Evolutionary conservation across 495 filamentous ascomycete genomes (phyloP).

Genomic region (Penicillium manginii): DNA sequence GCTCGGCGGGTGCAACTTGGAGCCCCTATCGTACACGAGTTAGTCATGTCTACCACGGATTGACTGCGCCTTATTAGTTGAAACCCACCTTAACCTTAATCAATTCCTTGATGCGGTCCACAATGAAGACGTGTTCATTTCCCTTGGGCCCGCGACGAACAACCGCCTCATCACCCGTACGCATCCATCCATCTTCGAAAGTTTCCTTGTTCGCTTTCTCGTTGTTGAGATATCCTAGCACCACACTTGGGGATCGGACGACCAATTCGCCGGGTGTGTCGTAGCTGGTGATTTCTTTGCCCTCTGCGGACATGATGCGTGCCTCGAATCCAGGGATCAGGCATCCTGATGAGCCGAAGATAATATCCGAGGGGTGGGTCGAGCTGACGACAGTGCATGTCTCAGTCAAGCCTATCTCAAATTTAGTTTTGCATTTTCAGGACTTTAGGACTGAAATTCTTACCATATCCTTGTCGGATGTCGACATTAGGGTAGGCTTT

Average conservation of each 20-base stretch:
- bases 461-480: constrained; percentile 83
- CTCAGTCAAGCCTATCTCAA: constrained; percentile 71
- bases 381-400: constrained; percentile 73
- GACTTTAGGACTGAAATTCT: constrained; percentile 5
- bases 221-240: constrained; percentile 84
- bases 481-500: constrained; percentile 66
- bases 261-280: constrained; percentile 81
- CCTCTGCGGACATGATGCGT: constrained; percentile 73
- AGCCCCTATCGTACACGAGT: constrained; percentile 58
- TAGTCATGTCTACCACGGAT: background rate
- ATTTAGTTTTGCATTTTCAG: background rate
- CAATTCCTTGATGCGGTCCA: constrained; percentile 90
- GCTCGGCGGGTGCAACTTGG: constrained; percentile 91
- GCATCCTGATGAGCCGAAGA: constrained; percentile 72
- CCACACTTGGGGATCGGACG: constrained; percentile 74
- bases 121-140: constrained; percentile 79
- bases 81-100: constrained; percentile 85
- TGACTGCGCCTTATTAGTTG: background rate
- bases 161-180: constrained; percentile 84
- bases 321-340: constrained; percentile 69
- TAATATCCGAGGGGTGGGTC: constrained; percentile 67
- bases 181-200: constrained; percentile 79
- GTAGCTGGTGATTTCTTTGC: constrained; percentile 73
- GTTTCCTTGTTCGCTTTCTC: constrained; percentile 81
- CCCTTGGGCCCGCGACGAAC: constrained; percentile 63